These are phyloP conservation scores for Allantophomopsis cytisporea DNA, from an alignment of 2,329 filamentous ascomycete species.

Conservation along the genomic window DNA sequence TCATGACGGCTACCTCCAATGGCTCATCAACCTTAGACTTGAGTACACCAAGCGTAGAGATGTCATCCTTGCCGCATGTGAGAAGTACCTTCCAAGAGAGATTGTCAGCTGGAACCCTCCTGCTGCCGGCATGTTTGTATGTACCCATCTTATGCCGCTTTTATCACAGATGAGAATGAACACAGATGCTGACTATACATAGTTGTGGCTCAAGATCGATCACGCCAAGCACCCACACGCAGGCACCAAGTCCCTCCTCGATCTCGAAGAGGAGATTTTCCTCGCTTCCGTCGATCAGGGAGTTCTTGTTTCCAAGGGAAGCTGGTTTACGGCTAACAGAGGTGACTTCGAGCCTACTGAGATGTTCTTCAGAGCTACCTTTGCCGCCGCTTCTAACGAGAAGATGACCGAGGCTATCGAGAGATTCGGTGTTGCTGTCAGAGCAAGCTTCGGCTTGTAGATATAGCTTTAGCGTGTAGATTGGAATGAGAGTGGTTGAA, in stretches of 20 bases:
- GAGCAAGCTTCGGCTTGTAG: conserved; percentile 33
- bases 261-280: conserved; percentile 82
- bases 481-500: too few species aligned
- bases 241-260: conserved; percentile 35
- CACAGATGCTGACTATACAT: not conserved
- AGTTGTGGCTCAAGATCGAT: conserved; percentile 65
- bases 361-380: conserved; percentile 78
- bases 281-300: conserved; percentile 59
- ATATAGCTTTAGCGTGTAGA: not conserved
- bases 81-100: conserved; percentile 58
- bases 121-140: conserved; percentile 86
- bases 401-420: conserved; percentile 60
- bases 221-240: conserved; percentile 51
- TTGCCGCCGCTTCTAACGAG: conserved; percentile 62
- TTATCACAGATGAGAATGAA: not conserved
- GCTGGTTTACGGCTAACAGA: conserved; percentile 78
- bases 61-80: conserved; percentile 65
- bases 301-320: conserved; percentile 71
- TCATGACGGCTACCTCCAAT: conserved; percentile 76
- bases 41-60: conserved; percentile 75
- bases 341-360: conserved; percentile 32
- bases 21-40: conserved; percentile 70
- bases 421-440: conserved; percentile 64
- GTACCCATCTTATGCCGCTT: conserved; percentile 19
- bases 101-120: conserved; percentile 72